Evolutionary conservation across 1,284 basidiomycete species (phyloP).

Genomic region (Amylostereum chailletii): DNA sequence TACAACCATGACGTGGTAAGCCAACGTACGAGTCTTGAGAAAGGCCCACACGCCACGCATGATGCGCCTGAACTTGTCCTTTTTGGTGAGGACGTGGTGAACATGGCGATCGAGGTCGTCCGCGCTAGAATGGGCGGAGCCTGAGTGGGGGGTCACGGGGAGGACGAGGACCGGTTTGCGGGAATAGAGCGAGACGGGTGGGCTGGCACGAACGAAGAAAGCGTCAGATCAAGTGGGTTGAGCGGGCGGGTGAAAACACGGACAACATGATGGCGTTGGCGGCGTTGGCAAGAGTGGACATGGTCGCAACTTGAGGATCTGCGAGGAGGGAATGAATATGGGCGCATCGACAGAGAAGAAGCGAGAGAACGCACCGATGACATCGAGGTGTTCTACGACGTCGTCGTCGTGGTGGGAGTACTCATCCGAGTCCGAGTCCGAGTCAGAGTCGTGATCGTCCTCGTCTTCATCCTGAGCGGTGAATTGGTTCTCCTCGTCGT

Average conservation of each 20-base stretch:
- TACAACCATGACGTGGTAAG: constrained; percentile 1
- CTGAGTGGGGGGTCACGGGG: constrained; percentile 19
- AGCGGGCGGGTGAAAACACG: constrained; percentile 8
- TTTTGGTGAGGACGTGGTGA: constrained; percentile 63
- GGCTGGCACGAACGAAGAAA: constrained; percentile 27
- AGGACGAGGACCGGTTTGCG: constrained; percentile 60
- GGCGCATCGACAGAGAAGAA: background rate
- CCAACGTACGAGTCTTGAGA: constrained; percentile 70
- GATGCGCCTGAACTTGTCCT: constrained; percentile 52
- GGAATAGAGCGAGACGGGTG: constrained; percentile 59
- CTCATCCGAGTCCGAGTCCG: constrained; percentile 11
- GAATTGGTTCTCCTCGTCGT: constrained; percentile 6
- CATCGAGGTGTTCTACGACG: constrained; percentile 71
- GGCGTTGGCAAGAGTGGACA: constrained; percentile 68
- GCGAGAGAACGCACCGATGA: constrained; percentile 43
- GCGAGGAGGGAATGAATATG: constrained; percentile 6
- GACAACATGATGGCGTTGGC: constrained; percentile 70
- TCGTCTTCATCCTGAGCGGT: constrained; percentile 13
- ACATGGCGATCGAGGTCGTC: constrained; percentile 75
- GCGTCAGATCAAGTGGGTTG: constrained; percentile 4
- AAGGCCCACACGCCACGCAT: constrained; percentile 77
- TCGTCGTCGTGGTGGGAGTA: constrained; percentile 52
- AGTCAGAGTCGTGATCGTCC: constrained; percentile 1
- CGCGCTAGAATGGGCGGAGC: constrained; percentile 23
- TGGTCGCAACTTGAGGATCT: constrained; percentile 68